Evolutionary conservation across 495 filamentous ascomycete genomes (phyloP).

Genomic region (Haplographium delicatum): DNA sequence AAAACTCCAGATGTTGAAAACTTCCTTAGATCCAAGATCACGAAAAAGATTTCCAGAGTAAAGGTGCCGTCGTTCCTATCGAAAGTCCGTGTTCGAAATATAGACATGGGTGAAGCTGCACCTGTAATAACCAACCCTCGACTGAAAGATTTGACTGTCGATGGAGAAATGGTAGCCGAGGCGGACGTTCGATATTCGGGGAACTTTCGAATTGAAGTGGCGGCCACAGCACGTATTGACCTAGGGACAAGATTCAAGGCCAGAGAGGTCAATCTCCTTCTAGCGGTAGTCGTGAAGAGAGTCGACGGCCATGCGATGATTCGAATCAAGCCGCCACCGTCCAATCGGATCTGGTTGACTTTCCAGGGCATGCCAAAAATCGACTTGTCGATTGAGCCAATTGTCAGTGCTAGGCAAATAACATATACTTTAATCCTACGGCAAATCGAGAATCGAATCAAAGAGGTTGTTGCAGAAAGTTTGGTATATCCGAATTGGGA

Average conservation of each 20-base stretch:
- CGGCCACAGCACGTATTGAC: conserved; percentile 85
- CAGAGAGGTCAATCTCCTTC: conserved; percentile 80
- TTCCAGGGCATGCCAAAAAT: conserved; percentile 90
- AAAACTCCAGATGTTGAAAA: conserved; percentile 77
- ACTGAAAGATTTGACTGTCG: conserved; percentile 83
- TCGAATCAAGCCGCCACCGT: conserved; percentile 89
- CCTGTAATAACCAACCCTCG: conserved; percentile 86
- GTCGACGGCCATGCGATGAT: conserved; percentile 80
- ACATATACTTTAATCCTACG: conserved; percentile 88
- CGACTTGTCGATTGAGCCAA: conserved; percentile 86
- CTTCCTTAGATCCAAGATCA: conserved; percentile 76
- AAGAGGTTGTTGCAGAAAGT: conserved; percentile 88
- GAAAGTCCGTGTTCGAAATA: conserved; percentile 68
- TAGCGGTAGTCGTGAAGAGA: conserved; percentile 80
- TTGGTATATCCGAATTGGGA: conserved; percentile 95
- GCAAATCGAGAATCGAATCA: conserved; percentile 89
- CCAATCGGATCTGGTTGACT: conserved; percentile 90
- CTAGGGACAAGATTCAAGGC: conserved; percentile 83
- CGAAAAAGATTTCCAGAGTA: conserved; percentile 92
- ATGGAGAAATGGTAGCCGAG: conserved; percentile 82
- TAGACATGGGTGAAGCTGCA: conserved; percentile 81
- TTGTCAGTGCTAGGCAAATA: conserved; percentile 92
- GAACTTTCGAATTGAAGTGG: conserved; percentile 82
- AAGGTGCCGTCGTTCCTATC: conserved; percentile 88
- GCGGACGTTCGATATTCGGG: conserved; percentile 84